Percentiles rank a stretch among this genome's conserved stretches.
Conservation (phyloP, 164 flowering plant genomes). For the Tetracentron sinense region DNA sequence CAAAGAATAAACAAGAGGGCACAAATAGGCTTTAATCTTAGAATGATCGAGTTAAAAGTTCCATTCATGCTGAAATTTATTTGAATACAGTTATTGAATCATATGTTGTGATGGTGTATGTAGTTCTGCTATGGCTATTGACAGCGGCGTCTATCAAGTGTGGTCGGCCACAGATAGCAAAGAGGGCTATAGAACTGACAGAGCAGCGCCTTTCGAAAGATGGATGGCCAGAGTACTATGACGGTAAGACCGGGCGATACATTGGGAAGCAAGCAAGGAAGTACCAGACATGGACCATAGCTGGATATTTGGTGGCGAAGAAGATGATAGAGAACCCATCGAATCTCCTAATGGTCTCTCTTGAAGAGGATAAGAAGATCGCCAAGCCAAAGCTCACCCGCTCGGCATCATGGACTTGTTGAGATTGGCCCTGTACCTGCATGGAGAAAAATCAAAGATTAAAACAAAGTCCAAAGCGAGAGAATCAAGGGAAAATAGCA, state of each 20-base stretch:
- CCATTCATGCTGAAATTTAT: too few species aligned
- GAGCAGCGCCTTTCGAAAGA: constrained; percentile 36
- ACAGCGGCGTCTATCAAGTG: constrained; percentile 39
- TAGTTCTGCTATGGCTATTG: constrained; percentile 41
- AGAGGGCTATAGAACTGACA: constrained; percentile 30
- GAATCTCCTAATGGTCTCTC: constrained; percentile 28
- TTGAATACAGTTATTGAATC: background rate
- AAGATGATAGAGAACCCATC: constrained; percentile 42
- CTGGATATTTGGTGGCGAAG: constrained; percentile 39
- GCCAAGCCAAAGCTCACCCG: constrained; percentile 29
- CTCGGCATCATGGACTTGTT: constrained; percentile 18
- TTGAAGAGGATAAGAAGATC: constrained; percentile 40
- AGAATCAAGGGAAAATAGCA: too few species aligned
- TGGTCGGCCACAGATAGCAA: constrained; percentile 35
- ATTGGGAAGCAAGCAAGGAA: constrained; percentile 40
- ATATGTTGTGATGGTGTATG: background rate
- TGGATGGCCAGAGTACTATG: constrained; percentile 48
- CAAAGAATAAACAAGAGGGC: too few species aligned
- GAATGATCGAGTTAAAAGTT: too few species aligned
- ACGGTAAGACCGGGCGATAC: constrained; percentile 34
- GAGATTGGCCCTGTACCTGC: background rate
- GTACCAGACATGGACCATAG: constrained; percentile 35
- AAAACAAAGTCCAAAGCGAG: too few species aligned
- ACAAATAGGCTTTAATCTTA: too few species aligned
- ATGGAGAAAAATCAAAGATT: background rate